phyloP scores from a whole-genome alignment of 768 basidiomycete genomes.

The Boletus rubroflammeus region DNA sequence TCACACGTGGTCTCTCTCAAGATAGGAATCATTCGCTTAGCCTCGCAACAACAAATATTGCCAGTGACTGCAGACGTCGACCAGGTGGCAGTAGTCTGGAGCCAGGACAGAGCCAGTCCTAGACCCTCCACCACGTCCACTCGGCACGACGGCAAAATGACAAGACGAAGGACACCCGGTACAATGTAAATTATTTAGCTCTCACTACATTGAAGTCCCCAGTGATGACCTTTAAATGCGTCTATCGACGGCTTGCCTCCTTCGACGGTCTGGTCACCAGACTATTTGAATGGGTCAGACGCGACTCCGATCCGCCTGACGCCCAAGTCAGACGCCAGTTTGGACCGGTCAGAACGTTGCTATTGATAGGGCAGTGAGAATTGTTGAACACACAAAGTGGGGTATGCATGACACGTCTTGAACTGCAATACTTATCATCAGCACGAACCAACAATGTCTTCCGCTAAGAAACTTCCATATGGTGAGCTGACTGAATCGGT shows the following conservation, averaged over 20 bases:
- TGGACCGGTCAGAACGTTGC: not conserved
- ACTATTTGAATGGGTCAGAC: not conserved
- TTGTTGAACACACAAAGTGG: not conserved
- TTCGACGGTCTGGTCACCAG: not conserved
- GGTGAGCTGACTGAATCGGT: constrained; percentile 21
- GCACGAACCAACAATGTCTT: constrained; percentile 15
- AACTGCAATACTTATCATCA: not conserved
- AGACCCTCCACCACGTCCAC: not conserved
- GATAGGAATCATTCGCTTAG: not conserved
- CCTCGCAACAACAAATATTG: not conserved
- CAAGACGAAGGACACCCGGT: not conserved
- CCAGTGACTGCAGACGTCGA: not conserved
- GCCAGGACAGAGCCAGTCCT: not conserved
- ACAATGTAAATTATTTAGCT: not conserved
- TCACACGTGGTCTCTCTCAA: constrained; percentile 19
- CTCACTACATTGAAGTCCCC: not conserved
- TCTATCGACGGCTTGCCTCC: not conserved
- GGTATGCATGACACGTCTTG: not conserved
- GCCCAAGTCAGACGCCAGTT: constrained; percentile 1
- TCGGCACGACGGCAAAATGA: not conserved
- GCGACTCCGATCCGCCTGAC: not conserved
- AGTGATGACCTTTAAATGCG: not conserved
- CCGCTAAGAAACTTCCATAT: constrained; percentile 29
- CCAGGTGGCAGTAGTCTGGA: not conserved
- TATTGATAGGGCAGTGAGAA: constrained; percentile 23